phyloP scores from a whole-genome alignment of 805 yeast genomes.

The Starmera dryadoides region DNA sequence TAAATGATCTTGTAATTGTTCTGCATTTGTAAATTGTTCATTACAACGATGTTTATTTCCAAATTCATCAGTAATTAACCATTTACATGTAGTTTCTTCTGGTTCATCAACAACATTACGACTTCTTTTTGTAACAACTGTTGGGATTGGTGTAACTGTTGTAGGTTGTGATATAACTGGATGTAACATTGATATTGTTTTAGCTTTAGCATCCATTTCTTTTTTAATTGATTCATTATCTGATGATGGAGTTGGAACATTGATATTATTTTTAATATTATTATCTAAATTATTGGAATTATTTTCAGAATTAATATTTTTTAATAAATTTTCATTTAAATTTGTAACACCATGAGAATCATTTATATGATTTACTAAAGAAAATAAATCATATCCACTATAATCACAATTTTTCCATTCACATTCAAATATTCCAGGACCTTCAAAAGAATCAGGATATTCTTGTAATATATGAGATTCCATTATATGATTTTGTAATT shows the following conservation, averaged over 20 bases:
- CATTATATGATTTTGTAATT: conserved; percentile 45
- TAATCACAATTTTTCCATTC: conserved; percentile 74
- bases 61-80: conserved; percentile 10
- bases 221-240: conserved; percentile 2
- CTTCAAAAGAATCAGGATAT: conserved; percentile 6
- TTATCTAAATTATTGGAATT: not conserved
- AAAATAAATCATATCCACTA: conserved; percentile 41
- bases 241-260: conserved; percentile 3
- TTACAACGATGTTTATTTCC: conserved; percentile 32
- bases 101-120: not conserved
- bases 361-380: conserved; percentile 55
- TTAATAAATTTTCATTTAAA: not conserved
- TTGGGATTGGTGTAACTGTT: not conserved
- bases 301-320: conserved; percentile 2
- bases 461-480: conserved; percentile 36
- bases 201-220: not conserved
- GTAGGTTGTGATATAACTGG: not conserved
- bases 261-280: not conserved
- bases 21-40: conserved; percentile 39
- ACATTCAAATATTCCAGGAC: conserved; percentile 32
- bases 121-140: not conserved
- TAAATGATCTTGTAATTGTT: conserved; percentile 67
- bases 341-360: conserved; percentile 32
- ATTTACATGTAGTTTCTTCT: conserved; percentile 17
- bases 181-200: not conserved